Percentiles rank a stretch among this genome's conserved stretches.
Evolutionary conservation across 139 green algal species (phyloP).

Genomic region (Picochlorum sp.): DNA sequence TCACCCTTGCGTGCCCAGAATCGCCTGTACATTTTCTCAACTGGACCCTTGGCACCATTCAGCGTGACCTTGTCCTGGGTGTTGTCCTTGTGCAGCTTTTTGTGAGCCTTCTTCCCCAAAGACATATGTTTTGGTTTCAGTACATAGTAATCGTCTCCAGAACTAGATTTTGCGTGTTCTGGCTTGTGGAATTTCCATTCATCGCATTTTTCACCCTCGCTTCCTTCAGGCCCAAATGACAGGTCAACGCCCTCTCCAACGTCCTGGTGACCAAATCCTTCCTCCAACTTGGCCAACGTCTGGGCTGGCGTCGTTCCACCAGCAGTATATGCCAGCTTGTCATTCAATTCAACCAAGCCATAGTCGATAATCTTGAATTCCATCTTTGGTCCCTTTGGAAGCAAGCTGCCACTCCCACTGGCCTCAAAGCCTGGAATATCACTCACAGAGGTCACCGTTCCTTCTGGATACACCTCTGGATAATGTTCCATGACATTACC

Average conservation of each 20-base stretch:
- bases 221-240: neutral
- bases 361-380: slow-evolving; percentile 41
- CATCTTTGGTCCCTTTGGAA: slow-evolving; percentile 19
- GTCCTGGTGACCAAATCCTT: slow-evolving; percentile 10
- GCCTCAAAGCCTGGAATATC: neutral
- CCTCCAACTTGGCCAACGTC: slow-evolving; percentile 12
- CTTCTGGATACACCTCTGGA: slow-evolving; percentile 6
- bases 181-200: slow-evolving; percentile 3
- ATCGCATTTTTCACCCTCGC: neutral
- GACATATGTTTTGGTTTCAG: neutral
- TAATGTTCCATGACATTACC: slow-evolving; percentile 38
- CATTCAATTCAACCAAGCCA: slow-evolving; percentile 15
- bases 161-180: neutral
- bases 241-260: neutral
- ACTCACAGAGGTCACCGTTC: neutral
- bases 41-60: slow-evolving; percentile 2
- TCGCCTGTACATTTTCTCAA: slow-evolving; percentile 15
- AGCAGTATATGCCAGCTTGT: slow-evolving; percentile 10
- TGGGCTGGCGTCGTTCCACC: slow-evolving; percentile 7
- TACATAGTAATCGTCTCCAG: neutral
- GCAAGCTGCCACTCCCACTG: slow-evolving; percentile 9
- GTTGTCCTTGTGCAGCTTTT: neutral
- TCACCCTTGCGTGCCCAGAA: slow-evolving; percentile 39
- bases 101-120: neutral
- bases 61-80: neutral